Evolutionary conservation across 371 early-diverging fungal genomes (phyloP), one percentile per base, ranked within the genome.

Genomic region (Rhizomucor pusillus): DNA sequence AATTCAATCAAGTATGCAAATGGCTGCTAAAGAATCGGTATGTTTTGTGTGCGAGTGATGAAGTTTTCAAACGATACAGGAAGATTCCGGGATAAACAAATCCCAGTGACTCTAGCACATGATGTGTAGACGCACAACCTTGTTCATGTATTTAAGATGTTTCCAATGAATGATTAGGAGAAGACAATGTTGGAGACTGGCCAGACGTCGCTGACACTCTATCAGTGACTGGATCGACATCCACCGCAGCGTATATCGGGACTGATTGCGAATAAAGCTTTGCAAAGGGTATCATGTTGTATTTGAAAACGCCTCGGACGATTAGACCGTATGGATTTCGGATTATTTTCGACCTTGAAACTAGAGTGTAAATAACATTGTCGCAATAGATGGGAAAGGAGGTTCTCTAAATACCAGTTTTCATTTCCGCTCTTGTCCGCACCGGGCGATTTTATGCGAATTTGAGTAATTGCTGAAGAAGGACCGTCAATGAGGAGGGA

Each of bases 361-460:
- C 13, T 18, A 24, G 5, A 22, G 34, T 18, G 5, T 45, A 18
- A 35, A 39, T 25, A 25, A 18, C 18, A 13, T 25, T 40, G 13
- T 25, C 34, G 25, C n/a, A 47, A n/a, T n/a, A n/a, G n/a, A n/a
- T n/a, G n/a, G 29, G 29, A 29, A 29, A 29, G 7, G 29, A 29
- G 29, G 29, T 7, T 29, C 24, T 40, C 3, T 22, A 19, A 13
- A 47, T 63, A 67, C 69, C 69, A 75, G 51, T 65, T 46, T 40
- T 69, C 67, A 59, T 66, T 69, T 11, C 67, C 71, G n/a, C 61
- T 71, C 50, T 67, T 66, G 47, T 79, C 74, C 16, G 67, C 69
- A 39, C 82, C 85, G 5, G 84, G 84, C 34, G 71, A 69, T 51
- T 73, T 73, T 51, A 84, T 66, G 24, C 79, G 76, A 40, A 84